Conservation (phyloP, 176 grass and related monocot species). For the Lolium multiflorum region DNA sequence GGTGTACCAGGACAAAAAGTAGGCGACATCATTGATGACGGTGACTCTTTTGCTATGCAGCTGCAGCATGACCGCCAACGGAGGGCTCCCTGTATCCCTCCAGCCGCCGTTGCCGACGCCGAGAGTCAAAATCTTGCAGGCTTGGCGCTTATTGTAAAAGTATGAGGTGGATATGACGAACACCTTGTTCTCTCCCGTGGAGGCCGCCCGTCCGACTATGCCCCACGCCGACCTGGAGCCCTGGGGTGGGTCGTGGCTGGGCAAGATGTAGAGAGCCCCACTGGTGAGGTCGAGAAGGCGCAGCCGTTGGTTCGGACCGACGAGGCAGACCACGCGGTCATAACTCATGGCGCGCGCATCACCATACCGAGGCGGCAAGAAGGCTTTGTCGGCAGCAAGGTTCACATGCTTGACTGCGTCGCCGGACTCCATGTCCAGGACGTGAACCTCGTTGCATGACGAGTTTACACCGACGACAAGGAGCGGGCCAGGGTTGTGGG, state of each 20-base stretch:
- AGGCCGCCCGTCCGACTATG: neutral
- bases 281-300: neutral
- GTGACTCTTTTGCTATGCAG: rapidly evolving
- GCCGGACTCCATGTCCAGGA: no score
- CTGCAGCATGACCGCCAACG: rapidly evolving
- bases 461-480: no score
- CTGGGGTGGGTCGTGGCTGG: neutral
- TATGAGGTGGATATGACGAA: neutral
- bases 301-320: neutral
- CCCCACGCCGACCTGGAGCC: neutral
- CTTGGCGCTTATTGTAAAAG: neutral
- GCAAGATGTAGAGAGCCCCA: neutral
- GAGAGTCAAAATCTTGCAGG: neutral
- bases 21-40: neutral
- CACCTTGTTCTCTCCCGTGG: neutral
- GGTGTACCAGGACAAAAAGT: neutral
- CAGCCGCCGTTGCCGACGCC: neutral
- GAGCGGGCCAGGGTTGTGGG: no score
- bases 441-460: no score
- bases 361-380: neutral
- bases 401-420: no score
- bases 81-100: neutral
- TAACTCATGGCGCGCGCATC: neutral
- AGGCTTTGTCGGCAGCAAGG: neutral
- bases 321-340: neutral